Percentiles rank a stretch among this genome's conserved stretches.
These are phyloP conservation scores for Trametes gibbosa DNA, from an alignment of 768 basidiomycete species.

Conservation along the genomic window DNA sequence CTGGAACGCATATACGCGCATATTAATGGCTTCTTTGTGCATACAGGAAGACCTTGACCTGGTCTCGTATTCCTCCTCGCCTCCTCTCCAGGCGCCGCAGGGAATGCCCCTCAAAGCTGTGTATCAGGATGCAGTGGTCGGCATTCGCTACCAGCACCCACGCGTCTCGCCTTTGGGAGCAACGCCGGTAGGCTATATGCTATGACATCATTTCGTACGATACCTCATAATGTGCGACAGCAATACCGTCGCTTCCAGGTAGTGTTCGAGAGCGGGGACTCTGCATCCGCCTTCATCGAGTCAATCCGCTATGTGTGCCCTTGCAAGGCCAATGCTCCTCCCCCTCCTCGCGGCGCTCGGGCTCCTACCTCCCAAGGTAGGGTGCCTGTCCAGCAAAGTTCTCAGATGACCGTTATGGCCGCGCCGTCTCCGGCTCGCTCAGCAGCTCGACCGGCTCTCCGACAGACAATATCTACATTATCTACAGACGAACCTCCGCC, in stretches of 20 bases:
- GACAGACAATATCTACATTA: not conserved
- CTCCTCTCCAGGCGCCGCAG: conserved; percentile 39
- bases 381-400: not conserved
- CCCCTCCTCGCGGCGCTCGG: conserved; percentile 17
- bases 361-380: not conserved
- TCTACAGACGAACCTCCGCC: not conserved
- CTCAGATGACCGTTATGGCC: not conserved
- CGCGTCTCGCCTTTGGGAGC: conserved; percentile 31
- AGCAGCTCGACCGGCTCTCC: not conserved
- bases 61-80: conserved; percentile 57
- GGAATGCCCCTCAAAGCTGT: conserved; percentile 78
- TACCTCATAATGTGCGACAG: conserved; percentile 35
- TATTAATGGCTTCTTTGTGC: not conserved
- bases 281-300: conserved; percentile 57
- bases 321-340: conserved; percentile 57
- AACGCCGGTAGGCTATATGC: conserved; percentile 30
- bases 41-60: conserved; percentile 76
- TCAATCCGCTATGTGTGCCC: conserved; percentile 68
- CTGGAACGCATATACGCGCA: not conserved
- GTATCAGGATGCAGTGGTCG: conserved; percentile 69
- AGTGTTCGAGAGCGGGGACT: conserved; percentile 51
- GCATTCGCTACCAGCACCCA: conserved; percentile 69
- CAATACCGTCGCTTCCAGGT: conserved; percentile 75
- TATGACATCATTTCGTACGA: not conserved
- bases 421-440: not conserved